phyloP scores from a whole-genome alignment of 768 basidiomycete genomes.

The Tylopilus balloui region DNA sequence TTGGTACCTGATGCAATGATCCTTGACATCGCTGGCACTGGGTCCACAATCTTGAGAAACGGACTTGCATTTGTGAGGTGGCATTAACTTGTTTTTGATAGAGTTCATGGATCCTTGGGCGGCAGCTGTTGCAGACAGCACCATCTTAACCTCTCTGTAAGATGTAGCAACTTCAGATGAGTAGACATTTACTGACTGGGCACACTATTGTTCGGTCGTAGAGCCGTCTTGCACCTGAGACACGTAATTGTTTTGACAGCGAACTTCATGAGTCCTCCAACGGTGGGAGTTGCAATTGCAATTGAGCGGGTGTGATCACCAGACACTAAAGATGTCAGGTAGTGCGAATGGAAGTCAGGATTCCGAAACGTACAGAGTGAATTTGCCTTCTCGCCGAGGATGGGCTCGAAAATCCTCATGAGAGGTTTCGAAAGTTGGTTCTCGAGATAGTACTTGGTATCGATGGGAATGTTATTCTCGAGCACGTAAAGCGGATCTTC shows the following conservation, averaged over 20 bases:
- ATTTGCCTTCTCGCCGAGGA: conserved; percentile 86
- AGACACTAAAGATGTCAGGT: conserved; percentile 54
- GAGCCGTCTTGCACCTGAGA: conserved; percentile 89
- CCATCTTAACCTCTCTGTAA: conserved; percentile 49
- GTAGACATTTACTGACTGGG: conserved; percentile 42
- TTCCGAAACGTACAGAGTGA: conserved; percentile 59
- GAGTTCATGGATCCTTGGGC: conserved; percentile 77
- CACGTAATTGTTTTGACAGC: conserved; percentile 95
- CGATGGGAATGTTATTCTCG: conserved; percentile 97
- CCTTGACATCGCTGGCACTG: conserved; percentile 99
- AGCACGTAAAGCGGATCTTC: conserved; percentile 97
- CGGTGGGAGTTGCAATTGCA: conserved; percentile 92
- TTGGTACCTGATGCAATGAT: conserved; percentile 82
- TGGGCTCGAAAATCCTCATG: conserved; percentile 97
- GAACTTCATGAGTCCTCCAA: conserved; percentile 98
- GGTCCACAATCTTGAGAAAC: conserved; percentile 95
- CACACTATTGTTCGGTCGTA: conserved; percentile 73
- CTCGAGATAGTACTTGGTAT: conserved; percentile 96
- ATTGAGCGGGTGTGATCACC: conserved; percentile 96
- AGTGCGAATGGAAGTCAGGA: neutral
- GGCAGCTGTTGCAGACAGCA: conserved; percentile 93
- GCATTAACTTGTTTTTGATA: conserved; percentile 84
- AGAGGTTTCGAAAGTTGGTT: conserved; percentile 97
- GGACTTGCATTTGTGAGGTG: conserved; percentile 79
- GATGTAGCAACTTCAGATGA: neutral